Conservation (phyloP, 2,329 filamentous ascomycete genomes). For the Alternaria sp. region DNA sequence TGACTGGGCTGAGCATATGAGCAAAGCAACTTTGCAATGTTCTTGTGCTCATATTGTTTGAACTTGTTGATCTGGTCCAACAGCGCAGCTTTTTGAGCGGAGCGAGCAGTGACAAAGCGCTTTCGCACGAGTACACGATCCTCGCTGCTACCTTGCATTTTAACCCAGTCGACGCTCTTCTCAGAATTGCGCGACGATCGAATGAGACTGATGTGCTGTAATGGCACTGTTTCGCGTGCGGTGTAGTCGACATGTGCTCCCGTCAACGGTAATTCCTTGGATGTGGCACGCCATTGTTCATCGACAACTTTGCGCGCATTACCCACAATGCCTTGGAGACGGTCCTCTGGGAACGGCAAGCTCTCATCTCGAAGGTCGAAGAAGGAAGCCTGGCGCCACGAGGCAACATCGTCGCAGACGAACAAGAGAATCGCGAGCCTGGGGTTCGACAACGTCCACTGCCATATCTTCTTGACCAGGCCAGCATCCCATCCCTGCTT, state of each 20-base stretch:
- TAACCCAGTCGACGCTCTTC: slow-evolving; percentile 47
- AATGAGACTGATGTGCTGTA: slow-evolving; percentile 42
- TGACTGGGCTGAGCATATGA: slow-evolving; percentile 49
- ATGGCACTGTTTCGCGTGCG: slow-evolving; percentile 45
- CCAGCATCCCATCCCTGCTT: slow-evolving; percentile 46
- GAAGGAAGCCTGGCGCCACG: slow-evolving; percentile 47
- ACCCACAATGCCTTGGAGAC: slow-evolving; percentile 47
- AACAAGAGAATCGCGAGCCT: slow-evolving; percentile 47
- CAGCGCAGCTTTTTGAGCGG: slow-evolving; percentile 44
- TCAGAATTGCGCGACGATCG: slow-evolving; percentile 42
- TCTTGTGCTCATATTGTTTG: slow-evolving; percentile 48
- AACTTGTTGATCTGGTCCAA: slow-evolving; percentile 48
- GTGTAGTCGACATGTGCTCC: slow-evolving; percentile 48
- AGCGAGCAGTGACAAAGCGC: slow-evolving; percentile 44
- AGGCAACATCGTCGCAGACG: slow-evolving; percentile 49
- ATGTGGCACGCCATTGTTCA: slow-evolving; percentile 50
- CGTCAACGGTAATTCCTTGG: slow-evolving; percentile 47
- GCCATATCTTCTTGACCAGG: slow-evolving; percentile 46
- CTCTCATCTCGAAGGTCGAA: slow-evolving; percentile 49
- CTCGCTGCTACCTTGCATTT: slow-evolving; percentile 42
- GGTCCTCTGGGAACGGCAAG: slow-evolving; percentile 47
- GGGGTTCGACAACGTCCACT: slow-evolving; percentile 50
- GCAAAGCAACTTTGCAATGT: slow-evolving; percentile 47
- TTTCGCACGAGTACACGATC: slow-evolving; percentile 47
- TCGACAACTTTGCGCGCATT: slow-evolving; percentile 48